Evolutionary conservation across 75 land plant genomes (phyloP), one percentile per base, ranked within the genome.

Genomic region (Sequoiadendron giganteum): DNA sequence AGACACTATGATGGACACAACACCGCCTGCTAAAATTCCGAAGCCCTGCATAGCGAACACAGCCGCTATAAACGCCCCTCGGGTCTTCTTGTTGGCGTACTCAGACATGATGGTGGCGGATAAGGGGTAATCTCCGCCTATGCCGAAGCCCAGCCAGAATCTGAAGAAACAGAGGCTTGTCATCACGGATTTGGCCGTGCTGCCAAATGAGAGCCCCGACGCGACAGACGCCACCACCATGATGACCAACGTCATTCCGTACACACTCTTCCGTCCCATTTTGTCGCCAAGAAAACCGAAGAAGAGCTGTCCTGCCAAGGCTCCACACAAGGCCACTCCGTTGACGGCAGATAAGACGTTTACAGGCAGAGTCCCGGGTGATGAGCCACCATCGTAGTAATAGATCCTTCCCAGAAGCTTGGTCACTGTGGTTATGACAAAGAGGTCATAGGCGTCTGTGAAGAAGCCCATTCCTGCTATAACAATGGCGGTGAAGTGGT

Each of bases 381-480:
- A 48, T 15, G 76, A 39, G 77, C 65, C 36, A 4, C 52, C 30
- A 11, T 90, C 80, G 68, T 47, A 76, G 86, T 93, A 93, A 58
- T 93, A 93, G 61, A 93, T 83, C 21, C 94, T 90, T 30, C 94
- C 94, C 9, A 93, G 84, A 32, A 93, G 89, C 88, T 88, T 86
- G 15, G 93, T 87, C 28, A 92, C 85, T 1, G 91, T 79, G 81
- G 93, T 85, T 39, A 92, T 89, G 93, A 87, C 87, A 75, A 92
- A 92, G 34, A 91, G 87, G 58, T 92, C 93, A 40, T 92, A 92
- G 5, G 93, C 93, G 19, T 92, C 91, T 25, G 93, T 92, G 91
- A 92, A 92, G 89, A 92, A 92, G 10, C 93, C 93, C 93, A 92
- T 91, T n/a, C 93, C 93, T 1, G 93, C 93, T 11, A 92, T 89